These are phyloP conservation scores for Pythium biforme DNA, from an alignment of 352 stramenopile genomes.

Conservation along the genomic window DNA sequence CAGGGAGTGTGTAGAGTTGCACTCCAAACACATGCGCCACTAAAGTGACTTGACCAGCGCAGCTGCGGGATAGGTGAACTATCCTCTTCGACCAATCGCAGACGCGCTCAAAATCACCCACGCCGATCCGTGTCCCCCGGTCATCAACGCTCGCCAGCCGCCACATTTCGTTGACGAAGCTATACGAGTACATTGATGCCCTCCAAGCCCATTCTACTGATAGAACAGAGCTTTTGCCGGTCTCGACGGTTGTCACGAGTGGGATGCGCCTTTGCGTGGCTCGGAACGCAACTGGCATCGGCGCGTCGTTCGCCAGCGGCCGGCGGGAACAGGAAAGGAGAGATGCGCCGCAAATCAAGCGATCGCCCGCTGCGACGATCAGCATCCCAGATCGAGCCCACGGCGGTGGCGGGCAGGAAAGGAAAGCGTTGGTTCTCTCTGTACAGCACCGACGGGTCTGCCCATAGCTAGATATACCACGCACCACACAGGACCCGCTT, in stretches of 20 bases:
- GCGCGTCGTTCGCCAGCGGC: background rate
- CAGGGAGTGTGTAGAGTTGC: background rate
- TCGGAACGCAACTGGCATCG: background rate
- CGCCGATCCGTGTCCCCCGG: background rate
- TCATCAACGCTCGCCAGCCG: background rate
- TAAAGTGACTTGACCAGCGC: constrained; percentile 8
- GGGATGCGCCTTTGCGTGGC: background rate
- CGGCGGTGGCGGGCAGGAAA: too few relatives aligned
- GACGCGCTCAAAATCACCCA: background rate
- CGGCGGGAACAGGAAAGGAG: constrained; percentile 6
- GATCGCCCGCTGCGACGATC: background rate
- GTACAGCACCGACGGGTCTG: background rate
- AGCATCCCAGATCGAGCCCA: background rate
- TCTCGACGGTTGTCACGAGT: background rate
- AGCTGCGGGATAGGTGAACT: constrained; percentile 8
- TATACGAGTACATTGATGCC: background rate
- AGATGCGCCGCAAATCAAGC: background rate
- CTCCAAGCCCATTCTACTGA: background rate
- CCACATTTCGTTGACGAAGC: background rate
- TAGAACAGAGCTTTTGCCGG: background rate
- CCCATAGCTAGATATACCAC: constrained; percentile 11
- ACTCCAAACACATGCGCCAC: constrained; percentile 6
- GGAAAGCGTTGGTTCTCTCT: background rate
- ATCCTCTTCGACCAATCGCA: background rate
- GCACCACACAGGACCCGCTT: background rate